These are phyloP conservation scores for Paramecium tetraurelia DNA, from an alignment of 73 alveolate species.

Conservation along the genomic window DNA sequence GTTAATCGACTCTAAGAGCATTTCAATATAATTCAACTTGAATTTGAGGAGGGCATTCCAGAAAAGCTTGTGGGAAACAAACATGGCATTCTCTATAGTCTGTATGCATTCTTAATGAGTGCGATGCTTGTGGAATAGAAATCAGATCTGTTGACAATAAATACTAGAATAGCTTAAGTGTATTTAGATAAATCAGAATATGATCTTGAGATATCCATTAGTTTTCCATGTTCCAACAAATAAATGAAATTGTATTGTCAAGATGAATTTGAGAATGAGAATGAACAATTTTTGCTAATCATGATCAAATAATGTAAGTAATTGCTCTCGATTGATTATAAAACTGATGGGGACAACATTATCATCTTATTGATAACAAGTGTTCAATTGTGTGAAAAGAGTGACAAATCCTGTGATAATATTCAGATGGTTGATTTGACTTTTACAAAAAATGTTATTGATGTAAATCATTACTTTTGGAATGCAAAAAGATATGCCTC, in stretches of 20 bases:
- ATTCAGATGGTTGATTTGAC: background rate
- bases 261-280: background rate
- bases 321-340: background rate
- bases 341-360: slow-evolving; percentile 4
- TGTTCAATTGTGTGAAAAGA: background rate
- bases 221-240: background rate
- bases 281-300: background rate
- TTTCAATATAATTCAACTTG: background rate
- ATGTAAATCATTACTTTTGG: background rate
- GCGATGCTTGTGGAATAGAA: background rate
- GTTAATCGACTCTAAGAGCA: background rate
- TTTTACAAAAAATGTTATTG: background rate
- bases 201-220: background rate
- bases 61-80: background rate
- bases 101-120: background rate
- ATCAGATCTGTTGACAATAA: background rate
- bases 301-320: background rate
- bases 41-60: slow-evolving; percentile 1
- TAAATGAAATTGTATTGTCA: background rate
- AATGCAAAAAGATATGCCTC: background rate
- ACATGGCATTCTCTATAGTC: background rate
- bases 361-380: background rate
- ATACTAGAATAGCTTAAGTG: background rate
- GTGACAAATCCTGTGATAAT: background rate
- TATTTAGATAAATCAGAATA: background rate